These are phyloP conservation scores for Exobasidium cylindrosporum DNA, from an alignment of 1,284 basidiomycete genomes.

Conservation along the genomic window DNA sequence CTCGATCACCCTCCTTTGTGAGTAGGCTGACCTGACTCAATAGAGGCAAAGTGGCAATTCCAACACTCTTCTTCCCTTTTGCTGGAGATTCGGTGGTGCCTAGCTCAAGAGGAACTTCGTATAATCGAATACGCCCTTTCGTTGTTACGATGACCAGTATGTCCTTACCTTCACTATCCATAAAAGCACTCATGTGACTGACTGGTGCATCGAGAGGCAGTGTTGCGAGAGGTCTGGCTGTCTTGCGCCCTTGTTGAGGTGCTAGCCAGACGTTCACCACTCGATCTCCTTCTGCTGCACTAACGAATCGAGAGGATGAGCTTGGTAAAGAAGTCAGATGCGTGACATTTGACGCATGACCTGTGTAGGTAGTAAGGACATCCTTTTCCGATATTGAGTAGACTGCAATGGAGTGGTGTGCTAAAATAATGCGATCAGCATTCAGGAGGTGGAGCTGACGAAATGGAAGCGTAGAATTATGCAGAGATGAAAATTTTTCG, in stretches of 20 bases:
- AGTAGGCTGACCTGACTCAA: slow-evolving; percentile 29
- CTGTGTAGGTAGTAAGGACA: slow-evolving; percentile 10
- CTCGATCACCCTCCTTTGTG: slow-evolving; percentile 20
- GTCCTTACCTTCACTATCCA: slow-evolving; percentile 41
- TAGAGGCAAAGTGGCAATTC: slow-evolving; percentile 13
- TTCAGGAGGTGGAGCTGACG: neutral
- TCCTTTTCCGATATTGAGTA: slow-evolving; percentile 14
- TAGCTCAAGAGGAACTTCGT: slow-evolving; percentile 36
- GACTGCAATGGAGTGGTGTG: slow-evolving; percentile 13
- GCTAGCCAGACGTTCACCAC: slow-evolving; percentile 70
- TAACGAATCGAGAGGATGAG: slow-evolving; percentile 62
- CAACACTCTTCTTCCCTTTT: slow-evolving; percentile 21
- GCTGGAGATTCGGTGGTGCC: slow-evolving; percentile 25
- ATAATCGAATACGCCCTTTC: slow-evolving; percentile 43
- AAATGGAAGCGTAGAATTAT: neutral
- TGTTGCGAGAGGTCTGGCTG: slow-evolving; percentile 39
- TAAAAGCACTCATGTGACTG: slow-evolving; percentile 48
- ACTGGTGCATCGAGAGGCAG: slow-evolving; percentile 54
- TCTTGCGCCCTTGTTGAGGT: slow-evolving; percentile 35
- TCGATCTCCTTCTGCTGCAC: slow-evolving; percentile 71
- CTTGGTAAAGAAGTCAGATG: slow-evolving; percentile 38
- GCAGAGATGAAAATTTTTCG: slow-evolving; percentile 3
- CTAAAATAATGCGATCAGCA: neutral
- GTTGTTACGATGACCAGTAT: slow-evolving; percentile 52
- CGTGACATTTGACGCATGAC: slow-evolving; percentile 26